phyloP scores from a whole-genome alignment of 352 stramenopile species.

The Phytopythium boreale region DNA sequence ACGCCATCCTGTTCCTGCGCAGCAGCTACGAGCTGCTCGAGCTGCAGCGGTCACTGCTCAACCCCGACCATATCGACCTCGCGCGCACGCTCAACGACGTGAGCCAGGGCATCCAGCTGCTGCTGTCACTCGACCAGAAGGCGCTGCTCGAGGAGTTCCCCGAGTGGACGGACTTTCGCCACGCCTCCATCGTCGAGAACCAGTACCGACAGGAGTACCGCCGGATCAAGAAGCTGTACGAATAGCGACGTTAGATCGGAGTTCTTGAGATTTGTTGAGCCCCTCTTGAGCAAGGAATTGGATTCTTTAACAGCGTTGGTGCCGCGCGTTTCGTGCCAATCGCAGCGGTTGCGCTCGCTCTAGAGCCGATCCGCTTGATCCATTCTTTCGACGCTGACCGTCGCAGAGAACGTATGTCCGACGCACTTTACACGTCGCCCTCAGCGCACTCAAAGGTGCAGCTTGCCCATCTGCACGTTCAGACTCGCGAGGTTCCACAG shows the following conservation, averaged over 20 bases:
- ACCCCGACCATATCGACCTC: constrained; percentile 90
- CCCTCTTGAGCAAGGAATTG: background rate
- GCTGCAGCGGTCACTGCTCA: constrained; percentile 80
- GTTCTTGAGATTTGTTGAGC: background rate
- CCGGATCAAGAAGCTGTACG: constrained; percentile 91
- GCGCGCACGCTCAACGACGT: constrained; percentile 91
- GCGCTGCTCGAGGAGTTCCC: constrained; percentile 83
- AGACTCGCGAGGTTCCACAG: constrained; percentile 73
- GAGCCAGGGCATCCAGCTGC: constrained; percentile 87
- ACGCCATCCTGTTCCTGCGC: constrained; percentile 85
- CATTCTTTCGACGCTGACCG: background rate
- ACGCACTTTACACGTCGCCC: background rate
- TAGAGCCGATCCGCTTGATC: background rate
- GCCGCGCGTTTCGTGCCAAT: background rate
- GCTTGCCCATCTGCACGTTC: constrained; percentile 77
- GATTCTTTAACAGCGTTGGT: background rate
- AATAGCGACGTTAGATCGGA: constrained; percentile 42
- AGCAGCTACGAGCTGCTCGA: constrained; percentile 86
- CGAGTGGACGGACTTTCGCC: constrained; percentile 83
- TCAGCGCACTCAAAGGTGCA: constrained; percentile 55
- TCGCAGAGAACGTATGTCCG: background rate
- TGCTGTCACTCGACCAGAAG: constrained; percentile 85
- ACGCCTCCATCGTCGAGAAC: constrained; percentile 89
- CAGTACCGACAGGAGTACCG: constrained; percentile 88
- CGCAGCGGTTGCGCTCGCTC: background rate